phyloP scores from a whole-genome alignment of 352 stramenopile genomes.

The Phytophthora brassicae region DNA sequence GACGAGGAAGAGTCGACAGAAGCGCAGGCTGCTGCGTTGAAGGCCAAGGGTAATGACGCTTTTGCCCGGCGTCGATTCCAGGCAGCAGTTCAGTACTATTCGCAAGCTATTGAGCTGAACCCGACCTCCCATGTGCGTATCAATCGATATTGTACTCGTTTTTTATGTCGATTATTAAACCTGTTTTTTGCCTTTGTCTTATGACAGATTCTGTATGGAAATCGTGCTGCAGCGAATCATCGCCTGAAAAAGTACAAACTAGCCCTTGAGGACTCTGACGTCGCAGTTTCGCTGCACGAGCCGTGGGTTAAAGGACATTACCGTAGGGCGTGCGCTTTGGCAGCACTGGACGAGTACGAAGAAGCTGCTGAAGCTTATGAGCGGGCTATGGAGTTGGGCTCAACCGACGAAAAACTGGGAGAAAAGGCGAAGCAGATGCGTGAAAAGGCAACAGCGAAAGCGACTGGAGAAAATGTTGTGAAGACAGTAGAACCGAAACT shows the following conservation, averaged over 20 bases:
- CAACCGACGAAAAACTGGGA: conserved; percentile 61
- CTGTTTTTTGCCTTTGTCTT: not conserved
- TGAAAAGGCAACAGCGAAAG: conserved; percentile 27
- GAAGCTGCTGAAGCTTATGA: conserved; percentile 72
- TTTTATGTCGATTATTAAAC: conserved; percentile 3
- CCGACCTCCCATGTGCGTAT: conserved; percentile 65
- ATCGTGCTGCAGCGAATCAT: conserved; percentile 75
- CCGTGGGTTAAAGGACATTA: conserved; percentile 90
- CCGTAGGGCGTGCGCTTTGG: conserved; percentile 64
- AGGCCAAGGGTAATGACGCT: conserved; percentile 77
- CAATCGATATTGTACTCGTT: not conserved
- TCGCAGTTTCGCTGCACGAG: conserved; percentile 59
- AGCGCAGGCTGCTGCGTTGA: conserved; percentile 47
- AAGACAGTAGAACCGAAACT: conserved; percentile 12
- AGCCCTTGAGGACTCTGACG: conserved; percentile 66
- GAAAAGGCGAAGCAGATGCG: conserved; percentile 76
- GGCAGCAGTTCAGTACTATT: conserved; percentile 84
- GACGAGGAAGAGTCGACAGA: conserved; percentile 27
- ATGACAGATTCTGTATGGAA: conserved; percentile 77
- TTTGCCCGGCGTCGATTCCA: conserved; percentile 80
- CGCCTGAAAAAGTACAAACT: conserved; percentile 69
- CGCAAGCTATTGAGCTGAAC: conserved; percentile 81
- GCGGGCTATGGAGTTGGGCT: conserved; percentile 64
- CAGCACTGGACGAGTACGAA: conserved; percentile 60
- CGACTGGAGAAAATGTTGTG: conserved; percentile 1